Evolutionary conservation across 2,329 filamentous ascomycete species (phyloP).

Genomic region (Cytospora chrysosperma): DNA sequence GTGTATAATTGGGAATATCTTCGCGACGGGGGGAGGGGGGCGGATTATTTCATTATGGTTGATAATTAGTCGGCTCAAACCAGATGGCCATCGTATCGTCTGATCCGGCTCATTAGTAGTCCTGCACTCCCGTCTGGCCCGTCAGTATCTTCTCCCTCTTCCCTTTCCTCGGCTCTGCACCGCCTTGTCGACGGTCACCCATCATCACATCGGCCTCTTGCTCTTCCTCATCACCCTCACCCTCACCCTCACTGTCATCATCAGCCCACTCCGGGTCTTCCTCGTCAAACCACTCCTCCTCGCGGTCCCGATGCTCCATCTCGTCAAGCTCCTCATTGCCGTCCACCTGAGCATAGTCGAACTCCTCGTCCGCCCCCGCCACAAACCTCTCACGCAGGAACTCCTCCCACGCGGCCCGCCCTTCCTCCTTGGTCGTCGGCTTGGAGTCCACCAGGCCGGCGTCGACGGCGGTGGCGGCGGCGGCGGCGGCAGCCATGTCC

Average conservation of each 20-base stretch:
- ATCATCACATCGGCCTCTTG: no score
- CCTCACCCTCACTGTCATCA: constrained; percentile 28
- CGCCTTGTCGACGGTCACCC: constrained; percentile 22
- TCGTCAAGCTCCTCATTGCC: constrained; percentile 69
- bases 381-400: constrained; percentile 76
- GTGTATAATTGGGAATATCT: background rate
- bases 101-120: constrained; percentile 52
- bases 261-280: constrained; percentile 70
- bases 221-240: constrained; percentile 35
- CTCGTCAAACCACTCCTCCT: constrained; percentile 78
- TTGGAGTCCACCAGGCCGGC: constrained; percentile 47
- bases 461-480: constrained; percentile 40
- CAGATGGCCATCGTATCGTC: background rate
- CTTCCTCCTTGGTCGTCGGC: constrained; percentile 62
- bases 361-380: constrained; percentile 71
- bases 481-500: background rate
- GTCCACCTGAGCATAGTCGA: constrained; percentile 74
- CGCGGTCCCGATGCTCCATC: constrained; percentile 55
- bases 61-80: background rate
- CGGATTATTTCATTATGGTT: background rate
- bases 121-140: constrained; percentile 71
- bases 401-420: constrained; percentile 65
- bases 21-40: no score
- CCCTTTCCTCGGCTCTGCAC: constrained; percentile 28
- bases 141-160: constrained; percentile 29